phyloP scores from a whole-genome alignment of 768 basidiomycete species.

The Galerina sulciceps region DNA sequence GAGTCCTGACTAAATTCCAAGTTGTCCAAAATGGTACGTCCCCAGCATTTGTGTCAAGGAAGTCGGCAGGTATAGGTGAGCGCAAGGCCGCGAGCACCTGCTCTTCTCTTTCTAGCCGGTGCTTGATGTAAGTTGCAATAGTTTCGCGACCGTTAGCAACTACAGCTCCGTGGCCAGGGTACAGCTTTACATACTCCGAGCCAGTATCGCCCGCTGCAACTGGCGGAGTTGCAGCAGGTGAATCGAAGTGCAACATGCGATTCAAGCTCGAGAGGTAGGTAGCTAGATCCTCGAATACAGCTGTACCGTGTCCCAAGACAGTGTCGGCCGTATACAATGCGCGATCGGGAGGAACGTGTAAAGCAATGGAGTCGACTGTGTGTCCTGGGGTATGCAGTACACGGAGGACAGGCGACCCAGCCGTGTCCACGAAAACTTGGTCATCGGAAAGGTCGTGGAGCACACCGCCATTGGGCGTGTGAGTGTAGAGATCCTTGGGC shows the following conservation, averaged over 20 bases:
- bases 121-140: slow-evolving; percentile 75
- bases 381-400: slow-evolving; percentile 91
- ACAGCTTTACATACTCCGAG: slow-evolving; percentile 53
- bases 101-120: slow-evolving; percentile 80
- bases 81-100: slow-evolving; percentile 68
- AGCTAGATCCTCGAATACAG: slow-evolving; percentile 85
- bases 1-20: slow-evolving; percentile 62
- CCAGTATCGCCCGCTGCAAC: slow-evolving; percentile 12
- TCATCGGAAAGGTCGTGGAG: slow-evolving; percentile 59
- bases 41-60: slow-evolving; percentile 3
- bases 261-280: slow-evolving; percentile 70
- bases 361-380: slow-evolving; percentile 81
- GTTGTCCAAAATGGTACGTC: slow-evolving; percentile 52
- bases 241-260: slow-evolving; percentile 53
- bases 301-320: slow-evolving; percentile 87
- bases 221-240: slow-evolving; percentile 13
- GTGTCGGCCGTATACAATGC: slow-evolving; percentile 91
- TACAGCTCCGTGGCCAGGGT: slow-evolving; percentile 89
- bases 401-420: slow-evolving; percentile 42
- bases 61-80: slow-evolving; percentile 31
- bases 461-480: slow-evolving; percentile 40
- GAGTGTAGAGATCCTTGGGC: slow-evolving; percentile 47
- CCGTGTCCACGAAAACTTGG: slow-evolving; percentile 50
- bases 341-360: slow-evolving; percentile 69
- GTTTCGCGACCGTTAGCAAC: slow-evolving; percentile 62